Base-by-base conservation (phyloP, 805 yeast genomes). In the Candida succiphila region DNA sequence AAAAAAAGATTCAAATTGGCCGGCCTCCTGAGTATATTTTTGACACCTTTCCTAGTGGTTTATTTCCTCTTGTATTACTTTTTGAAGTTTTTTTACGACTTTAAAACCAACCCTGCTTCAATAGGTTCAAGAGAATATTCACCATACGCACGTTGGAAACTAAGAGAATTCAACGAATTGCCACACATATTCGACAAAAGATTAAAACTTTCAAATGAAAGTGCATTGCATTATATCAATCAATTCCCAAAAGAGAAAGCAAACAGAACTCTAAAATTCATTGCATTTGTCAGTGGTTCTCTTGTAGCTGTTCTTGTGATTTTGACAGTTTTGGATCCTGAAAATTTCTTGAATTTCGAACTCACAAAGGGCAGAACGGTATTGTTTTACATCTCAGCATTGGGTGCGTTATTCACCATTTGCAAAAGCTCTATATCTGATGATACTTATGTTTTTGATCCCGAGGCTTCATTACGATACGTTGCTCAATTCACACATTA, bases 61-160 rank as follows among this genome's bases (percentile, higher is more conserved):
- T 92, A 92, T 56, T 84, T 88, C 58, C 67, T 85, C 15, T 60
- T 89, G 31, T 68, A 87, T 36, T 85, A 86, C 54, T 89, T 92
- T 49, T 79, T 92, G 65, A 70, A 86, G 29, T 87, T 92, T 53
- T 92, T 92, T 57, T 88, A 88, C 53, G 97, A 89, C 55, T 87
- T 83, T 53, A 83, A 84, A 51, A 74, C 83, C 28, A 82, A 89
- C 35, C 98, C 98, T 0, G 75, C 87, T 2, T 65, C 86, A 9
- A 65, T 92, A 35, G 80, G 86, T 5, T 67, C 87, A 2, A 64
- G 98, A 30, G 94, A 87, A 45, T 92, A 86, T 51, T 85, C 97
- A 0, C 96, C 96, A 0, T 74, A 73, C 56, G 96, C 97, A 0
- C 88, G 83, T 47, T 92, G 97, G 97, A 85, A 80, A 51, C 70